phyloP scores from a whole-genome alignment of 176 grass and related monocot genomes.

The Musa beccarii region DNA sequence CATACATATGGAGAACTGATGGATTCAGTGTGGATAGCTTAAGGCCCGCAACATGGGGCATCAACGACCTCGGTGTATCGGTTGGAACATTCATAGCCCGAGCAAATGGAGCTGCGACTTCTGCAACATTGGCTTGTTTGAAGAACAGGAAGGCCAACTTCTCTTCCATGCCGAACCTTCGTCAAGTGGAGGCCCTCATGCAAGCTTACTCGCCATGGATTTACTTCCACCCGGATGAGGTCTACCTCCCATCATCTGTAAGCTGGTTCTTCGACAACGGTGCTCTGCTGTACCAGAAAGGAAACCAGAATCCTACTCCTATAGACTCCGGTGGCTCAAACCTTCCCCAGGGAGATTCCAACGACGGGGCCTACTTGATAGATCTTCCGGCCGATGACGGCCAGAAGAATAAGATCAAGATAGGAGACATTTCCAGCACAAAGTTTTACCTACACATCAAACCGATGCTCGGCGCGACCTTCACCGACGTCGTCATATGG shows the following conservation, averaged over 20 bases:
- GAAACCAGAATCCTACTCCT: constrained; percentile 27
- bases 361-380: constrained; percentile 67
- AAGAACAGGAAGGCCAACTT: no score
- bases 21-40: no score
- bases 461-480: constrained; percentile 73
- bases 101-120: no score
- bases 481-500: constrained; percentile 61
- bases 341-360: constrained; percentile 54
- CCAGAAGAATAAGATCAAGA: constrained; percentile 39
- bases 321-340: constrained; percentile 55
- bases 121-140: no score
- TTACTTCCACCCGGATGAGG: no score
- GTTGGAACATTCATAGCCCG: no score
- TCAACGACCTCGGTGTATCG: no score
- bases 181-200: no score
- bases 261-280: not conserved
- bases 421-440: constrained; percentile 40
- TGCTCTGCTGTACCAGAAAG: constrained; percentile 69
- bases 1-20: constrained; percentile 34
- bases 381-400: constrained; percentile 44
- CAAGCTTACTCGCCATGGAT: no score
- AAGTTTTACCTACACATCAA: constrained; percentile 63
- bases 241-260: no score
- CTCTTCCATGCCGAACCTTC: no score
- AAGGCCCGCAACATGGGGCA: no score